phyloP scores from a whole-genome alignment of 441 rosid species.

The Erodium trifolium region DNA sequence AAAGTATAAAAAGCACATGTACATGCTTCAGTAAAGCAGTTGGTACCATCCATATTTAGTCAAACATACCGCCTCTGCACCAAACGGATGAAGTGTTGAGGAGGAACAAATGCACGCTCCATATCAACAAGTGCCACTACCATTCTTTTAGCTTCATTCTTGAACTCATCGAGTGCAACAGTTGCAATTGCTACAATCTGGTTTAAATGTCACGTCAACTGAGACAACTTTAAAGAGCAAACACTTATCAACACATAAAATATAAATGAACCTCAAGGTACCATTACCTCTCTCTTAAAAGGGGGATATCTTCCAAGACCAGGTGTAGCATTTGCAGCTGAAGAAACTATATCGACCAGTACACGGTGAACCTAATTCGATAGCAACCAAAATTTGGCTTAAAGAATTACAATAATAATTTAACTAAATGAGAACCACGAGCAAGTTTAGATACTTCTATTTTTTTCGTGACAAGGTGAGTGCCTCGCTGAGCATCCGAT shows the following conservation, averaged over 20 bases:
- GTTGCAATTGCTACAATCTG: conserved; percentile 85
- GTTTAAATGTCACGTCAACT: conserved; percentile 9
- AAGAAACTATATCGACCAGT: conserved; percentile 73
- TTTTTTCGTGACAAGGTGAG: too few species aligned
- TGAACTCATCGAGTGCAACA: conserved; percentile 79
- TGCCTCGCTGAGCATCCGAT: too few species aligned
- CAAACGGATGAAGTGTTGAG: conserved; percentile 92
- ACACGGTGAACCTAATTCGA: conserved; percentile 75
- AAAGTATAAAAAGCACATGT: neutral
- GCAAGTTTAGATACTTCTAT: too few species aligned
- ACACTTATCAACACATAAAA: conserved; percentile 12
- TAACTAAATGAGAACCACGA: conserved; percentile 12
- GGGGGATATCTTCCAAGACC: conserved; percentile 97
- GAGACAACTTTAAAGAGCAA: conserved; percentile 18
- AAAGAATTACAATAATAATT: conserved; percentile 10
- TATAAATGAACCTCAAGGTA: conserved; percentile 12
- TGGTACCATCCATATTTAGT: neutral
- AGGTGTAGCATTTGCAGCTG: conserved; percentile 83
- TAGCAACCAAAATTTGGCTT: conserved; percentile 12
- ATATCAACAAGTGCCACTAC: conserved; percentile 93
- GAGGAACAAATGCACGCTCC: conserved; percentile 98
- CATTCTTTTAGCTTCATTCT: conserved; percentile 82
- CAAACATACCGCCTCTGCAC: conserved; percentile 75
- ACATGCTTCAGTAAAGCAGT: neutral
- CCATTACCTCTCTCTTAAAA: conserved; percentile 79